Base-by-base conservation (phyloP, 148 eudicot genomes). In the Linanthus parryae region DNA sequence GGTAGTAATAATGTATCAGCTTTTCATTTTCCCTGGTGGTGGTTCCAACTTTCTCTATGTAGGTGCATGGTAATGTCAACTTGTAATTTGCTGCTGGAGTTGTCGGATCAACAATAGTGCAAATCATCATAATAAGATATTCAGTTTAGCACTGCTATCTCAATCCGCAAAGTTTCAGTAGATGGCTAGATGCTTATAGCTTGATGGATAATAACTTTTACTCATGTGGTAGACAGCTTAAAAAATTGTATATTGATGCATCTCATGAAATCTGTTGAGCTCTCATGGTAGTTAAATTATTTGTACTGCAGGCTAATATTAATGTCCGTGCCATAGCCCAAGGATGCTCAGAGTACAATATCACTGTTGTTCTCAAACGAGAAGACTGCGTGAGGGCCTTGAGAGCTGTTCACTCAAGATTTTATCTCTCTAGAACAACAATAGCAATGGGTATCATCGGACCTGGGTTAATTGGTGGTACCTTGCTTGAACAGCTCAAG, bases 271-370 rank as follows among this genome's bases (percentile, higher is more conserved):
- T n/a, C n/a, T n/a, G n/a, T n/a, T n/a, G n/a, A n/a, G n/a, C n/a
- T n/a, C n/a, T n/a, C n/a, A n/a, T n/a, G n/a, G n/a, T n/a, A n/a
- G n/a, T n/a, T n/a, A n/a, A n/a, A n/a, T n/a, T n/a, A n/a, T n/a
- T n/a, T 57, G 14, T 47, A 36, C 14, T 77, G 70, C 88, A 92
- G 96, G 98, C 96, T 36, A 92, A 79, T 64, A 92, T 92, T 38
- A 92, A 92, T 66, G 69, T 92, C 23, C 87, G 98, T 49, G 98
- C 98, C 55, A 92, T 92, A 71, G 98, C 98, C 41, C 98, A 92
- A 80, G 96, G 98, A 23, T 92, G 96, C 67, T 87, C 98, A 28
- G 98, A 92, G 78, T 84, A 92, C 66, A 92, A 92, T 55, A 67
- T 92, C 19, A 92, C 98, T 26, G 91, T 87, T 28, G 98, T 92